Conservation (phyloP, 73 alveolate species). For the Durusdinium trenchii region DNA sequence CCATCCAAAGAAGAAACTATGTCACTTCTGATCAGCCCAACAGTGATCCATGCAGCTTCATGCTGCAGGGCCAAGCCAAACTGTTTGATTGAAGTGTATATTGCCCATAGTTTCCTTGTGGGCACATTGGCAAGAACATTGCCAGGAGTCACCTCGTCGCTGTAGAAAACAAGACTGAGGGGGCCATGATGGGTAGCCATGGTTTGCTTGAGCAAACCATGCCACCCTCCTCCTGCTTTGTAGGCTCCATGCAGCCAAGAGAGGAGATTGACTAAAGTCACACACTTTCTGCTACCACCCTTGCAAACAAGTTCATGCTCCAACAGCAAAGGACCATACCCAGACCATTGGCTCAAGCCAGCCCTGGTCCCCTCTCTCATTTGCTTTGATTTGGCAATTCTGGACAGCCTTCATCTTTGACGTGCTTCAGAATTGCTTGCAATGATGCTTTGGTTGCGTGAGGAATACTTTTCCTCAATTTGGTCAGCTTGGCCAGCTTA, state of each 20-base stretch:
- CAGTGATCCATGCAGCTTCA: not conserved
- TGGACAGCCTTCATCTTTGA: not conserved
- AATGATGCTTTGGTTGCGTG: not conserved
- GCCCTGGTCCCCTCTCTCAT: not conserved
- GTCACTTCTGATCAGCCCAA: not conserved
- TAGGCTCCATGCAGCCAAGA: constrained; percentile 5
- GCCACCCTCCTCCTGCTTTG: constrained; percentile 25
- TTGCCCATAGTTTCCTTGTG: not conserved
- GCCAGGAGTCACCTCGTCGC: constrained; percentile 4
- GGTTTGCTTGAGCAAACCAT: not conserved
- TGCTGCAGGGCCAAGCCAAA: not conserved
- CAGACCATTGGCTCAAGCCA: not conserved
- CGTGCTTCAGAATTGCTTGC: not conserved
- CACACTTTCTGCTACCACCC: not conserved
- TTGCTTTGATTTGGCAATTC: not conserved
- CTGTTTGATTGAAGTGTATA: not conserved
- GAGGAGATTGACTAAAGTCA: not conserved
- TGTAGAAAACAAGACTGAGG: not conserved
- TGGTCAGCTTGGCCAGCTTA: not conserved
- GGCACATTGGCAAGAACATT: not conserved
- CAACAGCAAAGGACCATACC: not conserved
- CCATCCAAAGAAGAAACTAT: not conserved
- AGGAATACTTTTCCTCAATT: not conserved
- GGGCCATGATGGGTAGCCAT: not conserved
- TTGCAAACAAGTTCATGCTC: not conserved